Evolutionary conservation across 495 filamentous ascomycete genomes (phyloP).

Genomic region (Tuber umbilicatum): DNA sequence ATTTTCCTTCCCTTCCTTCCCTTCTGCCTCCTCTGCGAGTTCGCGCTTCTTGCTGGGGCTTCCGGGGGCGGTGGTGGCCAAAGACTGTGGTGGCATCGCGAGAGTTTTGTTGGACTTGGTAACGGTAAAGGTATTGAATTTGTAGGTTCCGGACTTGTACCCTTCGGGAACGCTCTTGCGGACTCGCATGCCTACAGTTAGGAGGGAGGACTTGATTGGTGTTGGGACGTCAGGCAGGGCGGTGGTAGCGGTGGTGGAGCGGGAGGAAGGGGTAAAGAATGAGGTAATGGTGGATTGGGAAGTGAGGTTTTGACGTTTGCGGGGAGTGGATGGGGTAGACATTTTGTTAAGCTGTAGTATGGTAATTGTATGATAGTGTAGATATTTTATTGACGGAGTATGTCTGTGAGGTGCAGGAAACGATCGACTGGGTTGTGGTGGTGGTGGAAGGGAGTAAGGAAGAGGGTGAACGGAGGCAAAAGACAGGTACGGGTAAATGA

Average conservation of each 20-base stretch:
- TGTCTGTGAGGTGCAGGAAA: slow-evolving; percentile 4
- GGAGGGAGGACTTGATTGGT: slow-evolving; percentile 65
- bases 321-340: slow-evolving; percentile 22
- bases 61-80: slow-evolving; percentile 6
- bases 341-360: slow-evolving; percentile 6
- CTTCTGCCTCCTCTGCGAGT: slow-evolving; percentile 15
- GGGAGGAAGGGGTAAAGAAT: slow-evolving; percentile 26
- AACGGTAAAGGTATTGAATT: slow-evolving; percentile 21
- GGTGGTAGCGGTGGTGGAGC: slow-evolving; percentile 44
- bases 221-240: slow-evolving; percentile 51
- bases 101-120: slow-evolving; percentile 13
- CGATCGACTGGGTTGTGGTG: neutral
- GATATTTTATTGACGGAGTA: neutral
- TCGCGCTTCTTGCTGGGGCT: slow-evolving; percentile 23
- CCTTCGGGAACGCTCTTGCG: slow-evolving; percentile 87
- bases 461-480: neutral
- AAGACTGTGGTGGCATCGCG: slow-evolving; percentile 6
- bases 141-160: slow-evolving; percentile 65
- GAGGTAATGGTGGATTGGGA: slow-evolving; percentile 37
- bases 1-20: neutral
- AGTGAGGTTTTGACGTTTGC: slow-evolving; percentile 31
- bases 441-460: neutral
- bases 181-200: slow-evolving; percentile 86
- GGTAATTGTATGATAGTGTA: neutral
- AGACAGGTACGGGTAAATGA: neutral